Base-by-base conservation (phyloP, 371 early-diverging fungal species). In the Lichtheimia hyalospora region DNA sequence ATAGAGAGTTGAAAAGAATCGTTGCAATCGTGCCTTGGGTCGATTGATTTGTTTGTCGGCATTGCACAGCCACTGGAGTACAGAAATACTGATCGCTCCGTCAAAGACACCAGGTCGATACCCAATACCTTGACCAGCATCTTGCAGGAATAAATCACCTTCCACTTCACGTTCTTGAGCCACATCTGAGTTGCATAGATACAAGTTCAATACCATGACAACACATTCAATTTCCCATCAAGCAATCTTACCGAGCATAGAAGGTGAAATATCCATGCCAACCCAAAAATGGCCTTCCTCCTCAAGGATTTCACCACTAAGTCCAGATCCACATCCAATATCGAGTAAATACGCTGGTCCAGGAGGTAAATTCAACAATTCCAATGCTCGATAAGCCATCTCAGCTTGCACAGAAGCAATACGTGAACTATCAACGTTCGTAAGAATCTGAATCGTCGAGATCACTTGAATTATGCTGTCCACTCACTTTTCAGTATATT, bases 1-100 rank as follows among this genome's bases (percentile, higher is more conserved):
- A 73, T 95, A 98, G 20, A 99, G 77, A 2, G 95, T 93, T 5
- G 91, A 86, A 66, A 99, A 99, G 74, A 99, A 99, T 5, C 91
- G 84, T 48, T 76, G 77, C 13, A 99, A 81, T 25, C 99, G 88
- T 5, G 86, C 77, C 54, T 88, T 83, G 16, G 99, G 99, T 58
- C 86, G 80, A 67, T 93, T 93, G 66, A 82, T 85, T 28, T 73
- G 68, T 67, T 92, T 92, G 74, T 98, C 98, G 5, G 97, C 97
- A 69, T 98, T 97, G 74, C 98, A 97, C 40, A 99, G 88, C 99
- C 99, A 99, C 77, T 99, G 99, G 24, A 99, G 70, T 1, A 95
- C 98, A 15, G 99, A 99, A 21, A 99, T 91, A 75, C 94, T 93
- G 54, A 99, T 95, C 34, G 94, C 95, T 14, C 97, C 99, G 71